Evolutionary conservation across 2,329 filamentous ascomycete species (phyloP).

Genomic region (Verticillium isaacii): DNA sequence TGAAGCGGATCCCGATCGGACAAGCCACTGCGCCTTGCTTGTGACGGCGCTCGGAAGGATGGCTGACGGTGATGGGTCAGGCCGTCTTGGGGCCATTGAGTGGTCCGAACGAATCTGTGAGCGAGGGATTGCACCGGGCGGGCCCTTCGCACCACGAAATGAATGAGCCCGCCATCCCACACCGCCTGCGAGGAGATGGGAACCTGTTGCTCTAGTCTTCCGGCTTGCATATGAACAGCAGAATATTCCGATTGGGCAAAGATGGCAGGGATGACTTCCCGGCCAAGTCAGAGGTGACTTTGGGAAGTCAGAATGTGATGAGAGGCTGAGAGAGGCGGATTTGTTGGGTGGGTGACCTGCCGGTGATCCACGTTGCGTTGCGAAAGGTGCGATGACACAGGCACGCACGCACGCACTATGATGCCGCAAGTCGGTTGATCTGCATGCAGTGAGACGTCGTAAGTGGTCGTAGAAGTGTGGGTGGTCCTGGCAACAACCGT

Average conservation of each 20-base stretch:
- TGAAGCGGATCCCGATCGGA: background rate
- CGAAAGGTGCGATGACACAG: background rate
- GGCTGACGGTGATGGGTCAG: background rate
- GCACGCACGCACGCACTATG: background rate
- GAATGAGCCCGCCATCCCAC: background rate
- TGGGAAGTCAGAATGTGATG: background rate
- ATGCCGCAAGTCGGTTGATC: background rate
- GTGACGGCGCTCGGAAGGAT: background rate
- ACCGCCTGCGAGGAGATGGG: background rate
- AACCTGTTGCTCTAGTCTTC: background rate
- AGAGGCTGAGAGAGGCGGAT: background rate
- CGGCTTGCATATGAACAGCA: background rate
- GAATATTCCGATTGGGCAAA: background rate
- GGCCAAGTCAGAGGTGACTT: background rate
- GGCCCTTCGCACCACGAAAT: background rate
- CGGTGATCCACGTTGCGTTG: background rate
- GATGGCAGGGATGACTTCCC: background rate
- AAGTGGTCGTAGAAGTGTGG: background rate
- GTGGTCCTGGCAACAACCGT: background rate
- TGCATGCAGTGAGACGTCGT: background rate
- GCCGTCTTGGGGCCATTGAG: background rate
- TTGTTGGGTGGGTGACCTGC: background rate
- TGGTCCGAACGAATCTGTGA: background rate
- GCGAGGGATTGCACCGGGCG: background rate
- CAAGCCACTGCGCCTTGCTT: background rate